Conservation (phyloP, 148 eudicot species). For the Tetragonia tetragonoides region DNA sequence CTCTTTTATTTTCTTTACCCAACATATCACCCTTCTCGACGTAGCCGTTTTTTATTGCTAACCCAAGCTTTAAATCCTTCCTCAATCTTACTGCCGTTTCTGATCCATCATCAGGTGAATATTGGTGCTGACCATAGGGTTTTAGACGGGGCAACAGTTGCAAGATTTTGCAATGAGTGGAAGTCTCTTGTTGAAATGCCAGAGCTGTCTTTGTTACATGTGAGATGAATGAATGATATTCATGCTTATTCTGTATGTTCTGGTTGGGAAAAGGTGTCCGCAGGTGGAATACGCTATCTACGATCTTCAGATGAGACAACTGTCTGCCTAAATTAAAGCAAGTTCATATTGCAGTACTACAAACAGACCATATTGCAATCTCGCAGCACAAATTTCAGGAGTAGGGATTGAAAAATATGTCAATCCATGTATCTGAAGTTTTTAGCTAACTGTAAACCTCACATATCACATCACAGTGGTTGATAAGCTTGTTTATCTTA, state of each 20-base stretch:
- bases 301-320: neutral
- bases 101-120: constrained; percentile 54
- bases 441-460: neutral
- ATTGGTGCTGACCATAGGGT: constrained; percentile 94
- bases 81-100: neutral
- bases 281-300: neutral
- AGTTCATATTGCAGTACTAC: neutral
- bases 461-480: neutral
- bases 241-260: constrained; percentile 4
- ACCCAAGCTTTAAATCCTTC: neutral
- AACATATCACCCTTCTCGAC: too few species aligned
- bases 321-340: neutral
- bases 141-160: constrained; percentile 88
- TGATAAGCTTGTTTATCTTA: constrained; percentile 33
- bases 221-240: constrained; percentile 43
- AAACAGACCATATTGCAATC: neutral
- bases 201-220: constrained; percentile 68
- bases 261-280: neutral
- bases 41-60: too few species aligned
- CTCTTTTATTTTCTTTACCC: too few species aligned
- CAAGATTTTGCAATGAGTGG: constrained; percentile 93
- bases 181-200: constrained; percentile 74
- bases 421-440: neutral
- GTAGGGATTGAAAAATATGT: neutral
- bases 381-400: neutral